Conservation (phyloP, 331 rosid species). For the Malus hybrid region DNA sequence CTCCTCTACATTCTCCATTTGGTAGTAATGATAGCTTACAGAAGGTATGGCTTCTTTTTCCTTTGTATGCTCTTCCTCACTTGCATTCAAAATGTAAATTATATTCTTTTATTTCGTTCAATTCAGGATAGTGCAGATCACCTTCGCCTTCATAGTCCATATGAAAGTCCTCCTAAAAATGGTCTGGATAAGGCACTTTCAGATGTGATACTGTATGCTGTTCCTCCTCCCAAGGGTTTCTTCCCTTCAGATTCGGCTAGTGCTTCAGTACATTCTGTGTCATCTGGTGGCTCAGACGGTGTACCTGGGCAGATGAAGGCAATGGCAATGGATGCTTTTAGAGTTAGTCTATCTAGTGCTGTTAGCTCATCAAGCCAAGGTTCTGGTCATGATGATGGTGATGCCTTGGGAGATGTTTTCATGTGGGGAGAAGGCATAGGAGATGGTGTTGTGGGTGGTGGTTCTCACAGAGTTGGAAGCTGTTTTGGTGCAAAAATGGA, state of each 20-base stretch:
- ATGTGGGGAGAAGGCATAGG: conserved; percentile 99
- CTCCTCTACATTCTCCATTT: conserved; percentile 89
- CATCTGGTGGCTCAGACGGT: conserved; percentile 97
- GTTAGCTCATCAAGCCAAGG: conserved; percentile 99
- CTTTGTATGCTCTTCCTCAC: not conserved
- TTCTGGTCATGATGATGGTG: conserved; percentile 99
- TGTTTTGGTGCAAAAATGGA: conserved; percentile 58
- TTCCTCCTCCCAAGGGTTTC: conserved; percentile 85
- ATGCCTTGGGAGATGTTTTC: conserved; percentile 98
- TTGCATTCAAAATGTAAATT: conserved; percentile 15
- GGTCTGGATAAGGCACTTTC: conserved; percentile 84
- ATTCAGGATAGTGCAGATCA: conserved; percentile 87
- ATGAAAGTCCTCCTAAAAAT: conserved; percentile 93
- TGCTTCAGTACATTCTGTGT: conserved; percentile 86
- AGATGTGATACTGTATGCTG: conserved; percentile 73
- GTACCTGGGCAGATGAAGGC: conserved; percentile 88
- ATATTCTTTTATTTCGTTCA: conserved; percentile 17
- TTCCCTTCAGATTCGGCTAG: conserved; percentile 95
- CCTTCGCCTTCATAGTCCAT: conserved; percentile 88
- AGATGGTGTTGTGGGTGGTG: conserved; percentile 96
- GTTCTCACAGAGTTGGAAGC: conserved; percentile 76
- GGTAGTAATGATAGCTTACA: conserved; percentile 93
- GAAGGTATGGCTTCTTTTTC: conserved; percentile 52
- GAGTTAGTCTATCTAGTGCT: conserved; percentile 98
- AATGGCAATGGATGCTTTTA: conserved; percentile 86